Percentiles rank a stretch among this genome's conserved stretches.
Conservation (phyloP, 306 rosid genomes). For the Cucumis hystrix region DNA sequence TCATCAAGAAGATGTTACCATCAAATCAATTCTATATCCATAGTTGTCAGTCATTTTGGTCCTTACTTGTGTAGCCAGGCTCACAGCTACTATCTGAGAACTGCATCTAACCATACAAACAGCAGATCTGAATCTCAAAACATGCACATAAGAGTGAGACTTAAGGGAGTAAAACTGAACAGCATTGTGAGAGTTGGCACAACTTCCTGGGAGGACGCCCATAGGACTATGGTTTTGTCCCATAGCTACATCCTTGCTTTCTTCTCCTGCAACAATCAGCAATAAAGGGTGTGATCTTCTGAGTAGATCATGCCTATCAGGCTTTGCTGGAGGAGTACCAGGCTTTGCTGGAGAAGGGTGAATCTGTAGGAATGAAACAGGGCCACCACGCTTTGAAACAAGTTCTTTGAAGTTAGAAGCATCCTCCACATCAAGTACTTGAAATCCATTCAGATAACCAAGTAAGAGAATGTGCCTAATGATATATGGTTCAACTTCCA, state of each 20-base stretch:
- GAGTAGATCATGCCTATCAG: slow-evolving; percentile 44
- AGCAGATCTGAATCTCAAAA: slow-evolving; percentile 64
- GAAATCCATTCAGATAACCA: slow-evolving; percentile 85
- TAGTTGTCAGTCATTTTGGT: slow-evolving; percentile 1
- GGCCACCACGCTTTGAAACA: slow-evolving; percentile 74
- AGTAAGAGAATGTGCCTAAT: slow-evolving; percentile 51
- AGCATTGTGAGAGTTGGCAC: slow-evolving; percentile 40
- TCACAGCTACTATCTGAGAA: slow-evolving; percentile 69
- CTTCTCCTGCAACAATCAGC: slow-evolving; percentile 71
- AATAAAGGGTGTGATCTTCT: slow-evolving; percentile 53
- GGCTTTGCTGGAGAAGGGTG: slow-evolving; percentile 52
- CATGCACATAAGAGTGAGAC: slow-evolving; percentile 67
- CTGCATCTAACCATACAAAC: slow-evolving; percentile 92
- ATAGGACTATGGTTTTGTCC: slow-evolving; percentile 25
- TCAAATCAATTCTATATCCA: slow-evolving; percentile 1
- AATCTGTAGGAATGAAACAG: slow-evolving; percentile 77
- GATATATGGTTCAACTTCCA: slow-evolving; percentile 46
- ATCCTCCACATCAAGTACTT: slow-evolving; percentile 76
- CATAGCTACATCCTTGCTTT: slow-evolving; percentile 9
- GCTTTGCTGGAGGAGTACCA: slow-evolving; percentile 57
- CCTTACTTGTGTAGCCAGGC: slow-evolving; percentile 81
- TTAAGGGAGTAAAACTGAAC: slow-evolving; percentile 80
- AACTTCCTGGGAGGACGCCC: slow-evolving; percentile 37
- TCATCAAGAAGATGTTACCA: slow-evolving; percentile 2
- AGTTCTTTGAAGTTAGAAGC: slow-evolving; percentile 61